phyloP scores from a whole-genome alignment of 1,284 basidiomycete genomes.

The Taiwanofungus camphoratus region DNA sequence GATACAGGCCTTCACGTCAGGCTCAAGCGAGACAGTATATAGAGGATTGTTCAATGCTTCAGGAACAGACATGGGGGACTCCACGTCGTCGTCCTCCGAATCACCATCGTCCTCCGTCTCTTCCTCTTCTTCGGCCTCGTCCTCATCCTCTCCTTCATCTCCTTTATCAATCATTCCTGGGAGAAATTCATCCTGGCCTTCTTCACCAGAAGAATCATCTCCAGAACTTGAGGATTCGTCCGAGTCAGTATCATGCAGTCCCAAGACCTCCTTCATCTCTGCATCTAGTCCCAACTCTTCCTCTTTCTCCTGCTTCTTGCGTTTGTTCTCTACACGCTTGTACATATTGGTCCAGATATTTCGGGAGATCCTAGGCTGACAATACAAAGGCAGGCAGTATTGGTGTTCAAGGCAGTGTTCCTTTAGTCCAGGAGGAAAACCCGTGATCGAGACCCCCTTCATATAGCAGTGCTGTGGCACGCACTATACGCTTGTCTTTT shows the following conservation, averaged over 20 bases:
- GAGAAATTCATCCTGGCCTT: constrained; percentile 22
- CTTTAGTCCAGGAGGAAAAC: too few species aligned
- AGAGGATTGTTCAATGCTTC: constrained; percentile 62
- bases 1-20: constrained; percentile 55
- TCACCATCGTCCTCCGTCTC: constrained; percentile 5
- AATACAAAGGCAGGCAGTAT: background rate
- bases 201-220: constrained; percentile 11
- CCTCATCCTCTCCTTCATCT: constrained; percentile 13
- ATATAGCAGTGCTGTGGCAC: too few species aligned
- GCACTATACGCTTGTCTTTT: too few species aligned
- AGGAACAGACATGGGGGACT: constrained; percentile 47
- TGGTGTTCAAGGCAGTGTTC: too few species aligned
- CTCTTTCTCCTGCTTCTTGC: constrained; percentile 58
- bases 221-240: constrained; percentile 47
- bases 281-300: constrained; percentile 67
- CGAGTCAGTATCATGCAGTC: constrained; percentile 69
- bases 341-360: constrained; percentile 49
- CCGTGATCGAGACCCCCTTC: too few species aligned
- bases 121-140: constrained; percentile 19
- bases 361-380: background rate
- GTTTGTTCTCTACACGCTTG: constrained; percentile 73
- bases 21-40: constrained; percentile 50
- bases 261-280: constrained; percentile 65
- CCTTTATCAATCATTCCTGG: constrained; percentile 17
- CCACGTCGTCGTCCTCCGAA: constrained; percentile 25